These are phyloP conservation scores for Phytophthora tentaculata DNA, from an alignment of 352 stramenopile genomes.

Conservation along the genomic window DNA sequence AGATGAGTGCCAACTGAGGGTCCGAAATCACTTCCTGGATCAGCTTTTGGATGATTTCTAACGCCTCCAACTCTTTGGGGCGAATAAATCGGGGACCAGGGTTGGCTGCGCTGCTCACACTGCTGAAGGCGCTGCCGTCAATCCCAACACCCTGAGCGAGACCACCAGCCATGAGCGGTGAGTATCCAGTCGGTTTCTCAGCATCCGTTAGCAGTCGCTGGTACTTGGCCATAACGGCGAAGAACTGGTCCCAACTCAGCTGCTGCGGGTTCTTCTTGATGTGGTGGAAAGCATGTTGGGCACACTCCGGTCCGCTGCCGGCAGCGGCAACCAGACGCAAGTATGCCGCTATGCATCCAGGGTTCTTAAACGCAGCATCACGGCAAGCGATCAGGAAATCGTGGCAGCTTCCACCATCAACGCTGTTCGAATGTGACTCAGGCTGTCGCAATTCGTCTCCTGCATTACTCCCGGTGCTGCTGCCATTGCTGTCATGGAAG, in stretches of 20 bases:
- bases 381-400: constrained; percentile 73
- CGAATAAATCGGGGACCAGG: constrained; percentile 76
- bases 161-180: constrained; percentile 44
- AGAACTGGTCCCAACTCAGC: constrained; percentile 88
- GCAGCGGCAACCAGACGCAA: constrained; percentile 75
- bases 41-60: constrained; percentile 81
- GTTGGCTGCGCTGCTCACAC: constrained; percentile 24
- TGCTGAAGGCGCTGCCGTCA: constrained; percentile 36
- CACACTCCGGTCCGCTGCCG: constrained; percentile 70
- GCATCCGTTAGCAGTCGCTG: constrained; percentile 78
- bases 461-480: constrained; percentile 23
- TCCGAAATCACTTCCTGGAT: constrained; percentile 83
- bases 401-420: constrained; percentile 54
- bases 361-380: constrained; percentile 80
- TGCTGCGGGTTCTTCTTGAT: constrained; percentile 86
- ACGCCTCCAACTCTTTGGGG: constrained; percentile 81
- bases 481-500: constrained; percentile 39
- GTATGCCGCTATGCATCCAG: constrained; percentile 75
- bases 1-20: constrained; percentile 76
- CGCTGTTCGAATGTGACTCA: constrained; percentile 27
- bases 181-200: constrained; percentile 55
- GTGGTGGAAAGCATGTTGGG: constrained; percentile 83
- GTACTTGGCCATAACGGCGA: constrained; percentile 86
- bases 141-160: constrained; percentile 37
- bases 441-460: constrained; percentile 31